These are phyloP conservation scores for Aureobasidium musti DNA, from an alignment of 2,329 filamentous ascomycete species.

Conservation along the genomic window DNA sequence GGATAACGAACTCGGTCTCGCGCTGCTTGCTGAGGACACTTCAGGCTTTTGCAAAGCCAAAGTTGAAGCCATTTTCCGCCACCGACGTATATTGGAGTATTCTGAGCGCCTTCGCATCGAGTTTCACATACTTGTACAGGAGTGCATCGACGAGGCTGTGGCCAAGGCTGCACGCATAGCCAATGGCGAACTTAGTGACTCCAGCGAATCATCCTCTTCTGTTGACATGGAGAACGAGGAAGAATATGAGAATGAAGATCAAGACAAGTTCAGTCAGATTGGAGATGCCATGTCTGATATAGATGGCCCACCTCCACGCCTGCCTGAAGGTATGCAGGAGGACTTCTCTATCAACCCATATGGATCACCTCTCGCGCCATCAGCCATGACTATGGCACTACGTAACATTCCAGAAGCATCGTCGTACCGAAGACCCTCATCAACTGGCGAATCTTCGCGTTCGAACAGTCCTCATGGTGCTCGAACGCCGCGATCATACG, in stretches of 20 bases:
- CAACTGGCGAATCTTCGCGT: constrained; percentile 72
- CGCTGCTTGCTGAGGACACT: constrained; percentile 85
- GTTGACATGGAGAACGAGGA: constrained; percentile 37
- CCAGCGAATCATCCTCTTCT: constrained; percentile 48
- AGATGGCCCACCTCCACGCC: constrained; percentile 1
- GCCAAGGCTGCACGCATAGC: constrained; percentile 86
- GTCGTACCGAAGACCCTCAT: constrained; percentile 57
- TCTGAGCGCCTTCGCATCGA: constrained; percentile 93
- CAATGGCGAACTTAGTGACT: constrained; percentile 80
- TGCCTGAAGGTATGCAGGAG: constrained; percentile 25
- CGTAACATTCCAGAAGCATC: constrained; percentile 52
- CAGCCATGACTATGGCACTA: constrained; percentile 59
- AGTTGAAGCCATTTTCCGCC: constrained; percentile 87
- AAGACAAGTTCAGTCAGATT: constrained; percentile 33
- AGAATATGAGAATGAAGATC: constrained; percentile 54
- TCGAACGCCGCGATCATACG: constrained; percentile 84
- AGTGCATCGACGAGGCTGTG: constrained; percentile 91
- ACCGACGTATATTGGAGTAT: constrained; percentile 92
- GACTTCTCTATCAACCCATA: constrained; percentile 24
- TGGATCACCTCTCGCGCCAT: constrained; percentile 50
- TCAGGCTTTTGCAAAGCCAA: constrained; percentile 82
- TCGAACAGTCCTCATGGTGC: constrained; percentile 91
- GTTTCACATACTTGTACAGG: constrained; percentile 87
- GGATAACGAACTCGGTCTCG: constrained; percentile 89
- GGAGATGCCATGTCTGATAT: constrained; percentile 23